phyloP scores from a whole-genome alignment of 495 filamentous ascomycete species.

The Daldinia caldariorum region DNA sequence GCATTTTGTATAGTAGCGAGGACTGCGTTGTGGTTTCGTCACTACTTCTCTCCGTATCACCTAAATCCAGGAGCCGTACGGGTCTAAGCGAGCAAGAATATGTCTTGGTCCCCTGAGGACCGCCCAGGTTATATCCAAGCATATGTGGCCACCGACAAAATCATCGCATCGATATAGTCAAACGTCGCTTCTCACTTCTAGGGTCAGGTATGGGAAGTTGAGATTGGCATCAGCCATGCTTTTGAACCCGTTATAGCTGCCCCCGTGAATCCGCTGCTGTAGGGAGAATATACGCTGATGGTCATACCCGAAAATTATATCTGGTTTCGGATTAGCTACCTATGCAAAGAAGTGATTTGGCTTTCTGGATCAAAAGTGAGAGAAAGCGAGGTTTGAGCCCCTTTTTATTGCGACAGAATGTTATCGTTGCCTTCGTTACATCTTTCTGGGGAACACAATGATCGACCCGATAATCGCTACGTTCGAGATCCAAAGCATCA shows the following conservation, averaged over 20 bases:
- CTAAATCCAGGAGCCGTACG: background rate
- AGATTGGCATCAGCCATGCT: background rate
- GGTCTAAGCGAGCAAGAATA: background rate
- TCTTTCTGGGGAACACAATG: too few species aligned
- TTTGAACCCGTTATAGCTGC: background rate
- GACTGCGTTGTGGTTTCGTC: background rate
- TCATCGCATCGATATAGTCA: too few species aligned
- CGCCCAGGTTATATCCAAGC: background rate
- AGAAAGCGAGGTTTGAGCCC: too few species aligned
- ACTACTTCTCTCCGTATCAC: background rate
- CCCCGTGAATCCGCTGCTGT: background rate
- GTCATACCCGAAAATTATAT: background rate
- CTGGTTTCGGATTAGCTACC: background rate
- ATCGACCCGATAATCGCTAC: too few species aligned
- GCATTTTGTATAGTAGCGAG: too few species aligned
- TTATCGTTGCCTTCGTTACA: too few species aligned
- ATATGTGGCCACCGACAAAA: background rate
- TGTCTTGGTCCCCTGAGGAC: background rate
- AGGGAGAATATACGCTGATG: background rate
- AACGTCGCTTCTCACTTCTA: background rate
- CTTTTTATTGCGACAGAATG: too few species aligned
- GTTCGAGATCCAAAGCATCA: too few species aligned
- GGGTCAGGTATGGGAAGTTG: background rate
- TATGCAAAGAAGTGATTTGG: background rate
- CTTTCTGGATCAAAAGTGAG: too few species aligned